Base-by-base conservation (phyloP, 2,329 filamentous ascomycete genomes). In the Plectosphaerella plurivora region DNA sequence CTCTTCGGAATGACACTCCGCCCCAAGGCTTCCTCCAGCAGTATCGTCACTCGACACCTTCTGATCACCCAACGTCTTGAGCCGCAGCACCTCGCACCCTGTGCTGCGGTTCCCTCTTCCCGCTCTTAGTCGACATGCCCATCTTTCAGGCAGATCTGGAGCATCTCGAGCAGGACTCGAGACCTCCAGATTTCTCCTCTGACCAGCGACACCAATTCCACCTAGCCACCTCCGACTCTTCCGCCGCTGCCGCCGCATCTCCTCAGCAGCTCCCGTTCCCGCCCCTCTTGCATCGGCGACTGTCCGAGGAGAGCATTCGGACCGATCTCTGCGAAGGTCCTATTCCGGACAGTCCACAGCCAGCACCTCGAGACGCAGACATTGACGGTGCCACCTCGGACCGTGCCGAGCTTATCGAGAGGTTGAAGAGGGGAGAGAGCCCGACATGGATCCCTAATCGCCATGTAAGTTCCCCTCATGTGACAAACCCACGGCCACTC, bases 331-430 rank as follows among this genome's bases (percentile, higher is more conserved):
- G 82, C 60, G 82, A 86, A 51, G 82, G 81, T 0, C 81, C 74
- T 1, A 45, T 84, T 15, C 67, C 65, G 24, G 76, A 78, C 45
- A 74, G 68, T 47, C 73, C 73, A 15, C 55, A 51, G 22, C 51
- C 48, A 12, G 57, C 52, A 33, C 65, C 67, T 1, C 68, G 68
- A 5, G 66, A 68, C 24, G 58, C 60, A 20, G 63, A 65, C 33
- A 45, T 53, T 6, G 53, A 60, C 9, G 60, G 58, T n/a, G 57
- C 71, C 12, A 75, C 74, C 36, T 77, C 76, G 16, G 84, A 91
- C 66, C 81, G 92, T 57, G 83, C 84, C 53, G 87, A 92, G 68
- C 74, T 96, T 61, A 97, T 97, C 53, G 83, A 91, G 68, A 81
- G 86, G 58, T 78, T 97, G 59, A 97, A 97, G 73, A 83, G 82